phyloP scores from a whole-genome alignment of 2,329 filamentous ascomycete species.

The Penicillium sp. region DNA sequence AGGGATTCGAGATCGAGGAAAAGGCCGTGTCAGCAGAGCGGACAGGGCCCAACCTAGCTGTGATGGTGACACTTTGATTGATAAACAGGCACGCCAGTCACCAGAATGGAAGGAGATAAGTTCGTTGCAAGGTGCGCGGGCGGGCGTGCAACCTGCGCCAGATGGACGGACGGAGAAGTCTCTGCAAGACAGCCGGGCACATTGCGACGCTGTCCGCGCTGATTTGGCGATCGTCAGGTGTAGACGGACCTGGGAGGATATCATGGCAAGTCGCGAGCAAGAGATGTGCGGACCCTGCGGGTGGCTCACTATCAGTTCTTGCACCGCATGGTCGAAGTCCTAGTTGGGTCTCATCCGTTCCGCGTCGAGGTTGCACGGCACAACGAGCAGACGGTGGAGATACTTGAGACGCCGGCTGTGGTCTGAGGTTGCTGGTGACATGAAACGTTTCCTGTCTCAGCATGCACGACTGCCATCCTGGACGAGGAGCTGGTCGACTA shows the following conservation, averaged over 20 bases:
- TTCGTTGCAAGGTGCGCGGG: not conserved
- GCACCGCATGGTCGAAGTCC: conserved; percentile 8
- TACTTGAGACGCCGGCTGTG: conserved; percentile 8
- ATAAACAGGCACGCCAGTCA: not conserved
- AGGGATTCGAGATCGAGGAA: too few relatives aligned
- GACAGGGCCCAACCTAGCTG: too few relatives aligned
- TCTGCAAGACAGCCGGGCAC: not conserved
- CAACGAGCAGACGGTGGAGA: too few relatives aligned
- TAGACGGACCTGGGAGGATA: too few relatives aligned
- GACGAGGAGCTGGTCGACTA: not conserved
- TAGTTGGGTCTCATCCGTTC: conserved; percentile 10
- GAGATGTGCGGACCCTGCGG: not conserved
- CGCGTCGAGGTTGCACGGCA: conserved; percentile 9
- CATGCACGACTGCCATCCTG: not conserved
- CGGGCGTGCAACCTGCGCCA: not conserved
- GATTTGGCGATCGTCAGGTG: too few relatives aligned
- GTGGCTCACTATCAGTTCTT: too few relatives aligned
- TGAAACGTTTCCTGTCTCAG: conserved; percentile 4
- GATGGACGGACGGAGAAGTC: too few relatives aligned
- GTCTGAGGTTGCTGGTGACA: not conserved
- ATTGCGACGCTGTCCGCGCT: too few relatives aligned
- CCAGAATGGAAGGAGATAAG: conserved; percentile 1
- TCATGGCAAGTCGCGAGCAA: too few relatives aligned
- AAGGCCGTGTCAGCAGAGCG: too few relatives aligned
- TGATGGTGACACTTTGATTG: conserved; percentile 6